A percentile compares a stretch with the other conserved stretches of the same genome.
These are phyloP conservation scores for Tremellales sp. DNA, from an alignment of 1,284 basidiomycete genomes.

Conservation along the genomic window DNA sequence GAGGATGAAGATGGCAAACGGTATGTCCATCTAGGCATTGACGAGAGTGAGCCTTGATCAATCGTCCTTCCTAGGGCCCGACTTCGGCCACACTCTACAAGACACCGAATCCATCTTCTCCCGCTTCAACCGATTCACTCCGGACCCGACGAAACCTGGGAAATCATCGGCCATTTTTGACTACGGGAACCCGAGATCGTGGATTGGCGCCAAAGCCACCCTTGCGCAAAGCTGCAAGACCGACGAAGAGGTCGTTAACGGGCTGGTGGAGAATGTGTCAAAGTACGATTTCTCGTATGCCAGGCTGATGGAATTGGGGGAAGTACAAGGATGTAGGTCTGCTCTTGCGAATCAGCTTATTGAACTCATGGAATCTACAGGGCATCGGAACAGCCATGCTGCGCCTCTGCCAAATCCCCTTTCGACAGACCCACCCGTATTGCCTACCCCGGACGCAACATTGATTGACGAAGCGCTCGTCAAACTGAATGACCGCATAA, in stretches of 20 bases:
- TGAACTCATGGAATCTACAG: too few relatives aligned
- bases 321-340: slow-evolving; percentile 68
- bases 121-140: slow-evolving; percentile 58
- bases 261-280: slow-evolving; percentile 57
- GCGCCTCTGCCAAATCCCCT: slow-evolving; percentile 24
- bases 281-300: slow-evolving; percentile 77
- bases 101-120: slow-evolving; percentile 85
- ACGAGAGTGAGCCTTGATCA: background rate
- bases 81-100: slow-evolving; percentile 73
- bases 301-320: slow-evolving; percentile 70
- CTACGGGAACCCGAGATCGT: slow-evolving; percentile 71
- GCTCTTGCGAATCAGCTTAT: too few relatives aligned
- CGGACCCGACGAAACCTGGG: slow-evolving; percentile 50
- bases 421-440: too few relatives aligned
- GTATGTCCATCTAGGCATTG: slow-evolving; percentile 39
- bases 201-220: slow-evolving; percentile 76
- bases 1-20: slow-evolving; percentile 70
- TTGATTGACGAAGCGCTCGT: slow-evolving; percentile 27
- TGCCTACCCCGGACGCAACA: slow-evolving; percentile 22
- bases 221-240: slow-evolving; percentile 66
- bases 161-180: slow-evolving; percentile 71
- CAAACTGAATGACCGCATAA: slow-evolving; percentile 61
- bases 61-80: slow-evolving; percentile 53
- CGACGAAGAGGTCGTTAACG: slow-evolving; percentile 68
- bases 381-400: slow-evolving; percentile 6